These are phyloP conservation scores for Arthrobotrys iridis DNA, from an alignment of 2,329 filamentous ascomycete genomes.

Conservation along the genomic window DNA sequence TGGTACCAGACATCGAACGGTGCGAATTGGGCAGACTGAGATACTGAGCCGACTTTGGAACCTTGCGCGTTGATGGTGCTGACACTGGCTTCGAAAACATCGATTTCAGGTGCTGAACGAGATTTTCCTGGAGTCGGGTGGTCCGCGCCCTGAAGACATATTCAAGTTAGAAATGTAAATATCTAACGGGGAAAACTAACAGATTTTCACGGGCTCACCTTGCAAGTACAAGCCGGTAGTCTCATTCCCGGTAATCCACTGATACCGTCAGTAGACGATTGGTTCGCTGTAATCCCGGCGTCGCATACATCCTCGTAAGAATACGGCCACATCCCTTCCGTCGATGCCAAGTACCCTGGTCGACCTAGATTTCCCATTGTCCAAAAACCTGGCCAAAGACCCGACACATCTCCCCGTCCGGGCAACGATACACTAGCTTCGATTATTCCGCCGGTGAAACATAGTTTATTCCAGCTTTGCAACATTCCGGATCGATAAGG, in stretches of 20 bases:
- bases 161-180: constrained; percentile 25
- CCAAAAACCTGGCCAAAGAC: constrained; percentile 81
- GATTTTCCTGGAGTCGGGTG: constrained; percentile 74
- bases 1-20: constrained; percentile 70
- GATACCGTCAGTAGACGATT: constrained; percentile 73
- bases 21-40: constrained; percentile 61
- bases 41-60: constrained; percentile 60
- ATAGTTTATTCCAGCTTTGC: constrained; percentile 78
- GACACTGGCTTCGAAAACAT: constrained; percentile 75
- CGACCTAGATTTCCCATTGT: constrained; percentile 77
- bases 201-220: constrained; percentile 56
- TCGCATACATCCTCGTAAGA: constrained; percentile 76
- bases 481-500: constrained; percentile 78
- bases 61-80: constrained; percentile 51
- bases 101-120: constrained; percentile 75
- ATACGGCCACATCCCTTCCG: constrained; percentile 79
- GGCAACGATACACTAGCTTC: constrained; percentile 77
- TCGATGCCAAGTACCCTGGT: constrained; percentile 75
- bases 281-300: constrained; percentile 76
- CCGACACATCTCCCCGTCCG: constrained; percentile 72
- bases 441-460: constrained; percentile 76
- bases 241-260: constrained; percentile 76
- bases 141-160: constrained; percentile 64
- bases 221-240: constrained; percentile 74
- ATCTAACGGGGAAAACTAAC: constrained; percentile 60